These are phyloP conservation scores for Nephelium lappaceum DNA, from an alignment of 345 rosid species.

Conservation along the genomic window DNA sequence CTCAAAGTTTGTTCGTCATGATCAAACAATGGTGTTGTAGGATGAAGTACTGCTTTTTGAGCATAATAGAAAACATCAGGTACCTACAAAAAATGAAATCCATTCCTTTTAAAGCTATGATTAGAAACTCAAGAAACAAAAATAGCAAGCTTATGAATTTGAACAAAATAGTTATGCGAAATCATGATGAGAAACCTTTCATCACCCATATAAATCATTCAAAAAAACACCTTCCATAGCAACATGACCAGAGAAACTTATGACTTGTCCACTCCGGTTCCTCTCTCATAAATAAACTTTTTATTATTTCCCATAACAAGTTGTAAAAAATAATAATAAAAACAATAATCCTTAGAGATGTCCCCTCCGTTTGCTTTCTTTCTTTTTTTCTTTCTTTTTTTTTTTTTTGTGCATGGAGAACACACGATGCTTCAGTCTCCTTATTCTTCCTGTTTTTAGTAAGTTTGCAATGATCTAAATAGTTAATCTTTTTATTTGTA, in stretches of 20 bases:
- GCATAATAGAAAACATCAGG: conserved; percentile 89
- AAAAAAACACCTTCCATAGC: background rate
- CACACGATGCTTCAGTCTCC: background rate
- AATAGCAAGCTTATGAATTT: background rate
- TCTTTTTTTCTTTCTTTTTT: background rate
- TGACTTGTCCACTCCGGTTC: background rate
- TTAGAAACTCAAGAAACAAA: background rate
- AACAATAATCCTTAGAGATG: background rate
- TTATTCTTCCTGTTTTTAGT: background rate
- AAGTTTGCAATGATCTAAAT: background rate
- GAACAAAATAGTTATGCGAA: background rate
- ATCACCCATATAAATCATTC: background rate
- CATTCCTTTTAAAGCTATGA: background rate
- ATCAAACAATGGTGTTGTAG: conserved; percentile 77
- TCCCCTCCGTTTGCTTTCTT: background rate
- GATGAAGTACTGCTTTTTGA: conserved; percentile 82
- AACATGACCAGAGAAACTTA: conserved; percentile 6
- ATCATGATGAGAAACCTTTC: background rate
- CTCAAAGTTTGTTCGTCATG: conserved; percentile 69
- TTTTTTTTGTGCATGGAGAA: background rate
- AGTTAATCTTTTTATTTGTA: background rate
- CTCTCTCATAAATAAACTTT: background rate
- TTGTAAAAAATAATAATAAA: background rate
- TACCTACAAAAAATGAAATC: conserved; percentile 44
- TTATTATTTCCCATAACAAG: background rate